Base-by-base conservation (phyloP, 2,329 filamentous ascomycete genomes). In the Sporothrix humicola region DNA sequence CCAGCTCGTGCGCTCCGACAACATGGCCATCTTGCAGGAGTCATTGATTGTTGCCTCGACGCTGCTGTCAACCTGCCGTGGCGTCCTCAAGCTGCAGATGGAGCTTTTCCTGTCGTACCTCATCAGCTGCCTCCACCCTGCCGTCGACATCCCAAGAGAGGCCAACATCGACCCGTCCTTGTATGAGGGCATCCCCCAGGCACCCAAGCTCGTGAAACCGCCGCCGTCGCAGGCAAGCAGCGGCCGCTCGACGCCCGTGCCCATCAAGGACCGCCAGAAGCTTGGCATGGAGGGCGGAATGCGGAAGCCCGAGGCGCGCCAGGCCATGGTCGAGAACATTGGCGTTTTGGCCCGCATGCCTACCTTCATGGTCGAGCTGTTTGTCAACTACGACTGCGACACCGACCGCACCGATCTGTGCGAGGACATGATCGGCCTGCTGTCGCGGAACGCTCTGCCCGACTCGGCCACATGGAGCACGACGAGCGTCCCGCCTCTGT, bases 401-500 rank as follows among this genome's bases (percentile, higher is more conserved):
- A 91, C 94, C 71, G 93, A 99, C 79, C 89, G 95, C 69, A 91
- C 91, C 70, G 96, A 99, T 83, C 84, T 99, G 5, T 99, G 96
- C 79, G 93, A 97, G 83, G 97, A 99, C 79, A 92, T 98, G 88
- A 90, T 99, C 74, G 95, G 96, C 0, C 87, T 99, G 48, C 85
- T 99, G 17, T 95, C 96, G 23, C 89, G 96, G 74, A 99, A 98
- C 81, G 96, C 96, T 1, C 92, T 99, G 76, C 97, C 96, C 0
- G 96, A 99, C 81, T 97, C 96, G 9, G 96, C 95, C 6, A 98
- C 95, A 6, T 99, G 96, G 96, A 99, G 97, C 81, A 99, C 96
- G 12, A 98, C 95, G 5, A 99, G 97, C 80, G 97, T 99, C 0
- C 96, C 96, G 17, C 96, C 96, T 0, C 85, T 99, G 2, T 99